Conservation (phyloP, 306 rosid genomes). For the Luffa acutangula region DNA sequence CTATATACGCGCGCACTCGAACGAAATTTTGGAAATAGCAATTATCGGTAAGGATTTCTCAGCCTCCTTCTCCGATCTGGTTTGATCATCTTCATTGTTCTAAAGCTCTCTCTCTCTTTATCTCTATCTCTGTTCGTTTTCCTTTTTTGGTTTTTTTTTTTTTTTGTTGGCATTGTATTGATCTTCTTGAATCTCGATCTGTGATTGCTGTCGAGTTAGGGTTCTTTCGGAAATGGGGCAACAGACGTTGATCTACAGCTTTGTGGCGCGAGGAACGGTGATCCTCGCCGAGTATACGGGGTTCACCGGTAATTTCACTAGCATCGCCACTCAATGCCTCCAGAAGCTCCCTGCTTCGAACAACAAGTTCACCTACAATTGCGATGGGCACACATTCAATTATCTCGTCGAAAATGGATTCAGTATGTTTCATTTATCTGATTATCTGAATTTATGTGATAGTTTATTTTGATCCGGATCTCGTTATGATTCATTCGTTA, state of each 20-base stretch:
- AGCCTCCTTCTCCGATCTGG: conserved; percentile 1
- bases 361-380: conserved; percentile 83
- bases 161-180: not conserved
- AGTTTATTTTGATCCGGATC: conserved; percentile 3
- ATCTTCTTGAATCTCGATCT: not conserved
- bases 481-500: not conserved
- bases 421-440: conserved; percentile 30
- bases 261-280: conserved; percentile 80
- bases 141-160: not conserved
- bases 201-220: conserved; percentile 12
- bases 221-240: conserved; percentile 49
- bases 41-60: not conserved
- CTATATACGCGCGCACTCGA: not conserved
- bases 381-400: conserved; percentile 96
- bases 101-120: not conserved
- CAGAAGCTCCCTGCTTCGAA: conserved; percentile 90
- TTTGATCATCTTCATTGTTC: not conserved
- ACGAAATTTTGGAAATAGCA: not conserved
- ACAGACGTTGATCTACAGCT: conserved; percentile 89
- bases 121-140: not conserved
- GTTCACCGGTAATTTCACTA: conserved; percentile 64
- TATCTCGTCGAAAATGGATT: conserved; percentile 86
- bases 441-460: not conserved
- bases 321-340: conserved; percentile 81
- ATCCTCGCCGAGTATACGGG: conserved; percentile 81